A percentile compares a stretch with the other conserved stretches of the same genome.
Evolutionary conservation across 495 filamentous ascomycete species (phyloP).

Genomic region (Chlorociboria aeruginascens): DNA sequence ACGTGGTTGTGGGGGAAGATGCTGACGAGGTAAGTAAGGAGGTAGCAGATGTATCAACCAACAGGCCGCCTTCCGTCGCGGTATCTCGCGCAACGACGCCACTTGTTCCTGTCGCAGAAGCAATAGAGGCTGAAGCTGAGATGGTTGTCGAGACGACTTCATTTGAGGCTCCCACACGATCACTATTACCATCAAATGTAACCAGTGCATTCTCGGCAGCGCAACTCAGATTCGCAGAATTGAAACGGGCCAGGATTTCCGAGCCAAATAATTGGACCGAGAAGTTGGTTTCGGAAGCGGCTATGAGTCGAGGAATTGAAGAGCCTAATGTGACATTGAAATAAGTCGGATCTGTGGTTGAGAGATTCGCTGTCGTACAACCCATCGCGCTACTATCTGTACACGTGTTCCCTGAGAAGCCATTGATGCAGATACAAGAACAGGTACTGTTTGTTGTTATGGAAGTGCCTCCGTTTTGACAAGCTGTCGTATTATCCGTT

Average conservation of each 20-base stretch:
- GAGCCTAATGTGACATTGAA: conserved; percentile 62
- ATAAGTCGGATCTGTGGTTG: not conserved
- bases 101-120: conserved; percentile 2
- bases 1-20: conserved; percentile 3
- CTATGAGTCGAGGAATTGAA: conserved; percentile 61
- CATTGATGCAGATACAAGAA: conserved; percentile 77
- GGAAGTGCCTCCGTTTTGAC: conserved; percentile 72
- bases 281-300: conserved; percentile 52
- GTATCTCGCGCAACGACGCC: conserved; percentile 14
- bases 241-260: conserved; percentile 65
- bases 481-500: conserved; percentile 29
- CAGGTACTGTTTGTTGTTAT: conserved; percentile 54
- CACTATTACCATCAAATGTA: conserved; percentile 52
- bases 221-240: conserved; percentile 60
- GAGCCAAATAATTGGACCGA: conserved; percentile 57
- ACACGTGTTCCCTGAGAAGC: conserved; percentile 73
- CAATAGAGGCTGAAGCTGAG: not conserved
- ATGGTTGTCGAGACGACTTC: conserved; percentile 14
- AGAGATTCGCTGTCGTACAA: conserved; percentile 57
- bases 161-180: conserved; percentile 22
- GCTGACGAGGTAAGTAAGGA: conserved; percentile 10
- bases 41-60: conserved; percentile 20
- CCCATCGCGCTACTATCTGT: conserved; percentile 44
- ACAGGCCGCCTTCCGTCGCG: conserved; percentile 12
- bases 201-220: conserved; percentile 75